These are phyloP conservation scores for Paxillus rubicundulus DNA, from an alignment of 768 basidiomycete species.

Conservation along the genomic window DNA sequence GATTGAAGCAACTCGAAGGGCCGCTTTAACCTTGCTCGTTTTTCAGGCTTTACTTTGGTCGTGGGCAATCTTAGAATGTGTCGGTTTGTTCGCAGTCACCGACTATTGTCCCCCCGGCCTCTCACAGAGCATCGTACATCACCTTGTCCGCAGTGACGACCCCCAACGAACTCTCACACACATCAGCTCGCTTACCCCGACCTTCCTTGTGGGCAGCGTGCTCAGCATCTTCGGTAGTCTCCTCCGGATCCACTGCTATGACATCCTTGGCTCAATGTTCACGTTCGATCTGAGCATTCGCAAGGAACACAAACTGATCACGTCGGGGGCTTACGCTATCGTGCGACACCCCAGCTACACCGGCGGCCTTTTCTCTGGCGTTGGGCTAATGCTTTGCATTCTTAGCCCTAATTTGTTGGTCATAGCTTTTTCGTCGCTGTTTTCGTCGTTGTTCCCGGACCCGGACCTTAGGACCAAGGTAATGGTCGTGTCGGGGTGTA, in stretches of 20 bases:
- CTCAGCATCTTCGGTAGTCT: slow-evolving; percentile 4
- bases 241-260: slow-evolving; percentile 8
- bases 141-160: not conserved
- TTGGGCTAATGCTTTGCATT: slow-evolving; percentile 6
- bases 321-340: slow-evolving; percentile 24
- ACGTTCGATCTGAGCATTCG: slow-evolving; percentile 20
- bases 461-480: not conserved
- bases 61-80: not conserved
- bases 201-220: not conserved
- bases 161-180: slow-evolving; percentile 11
- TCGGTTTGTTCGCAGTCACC: not conserved
- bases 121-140: not conserved
- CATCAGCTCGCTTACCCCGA: slow-evolving; percentile 9
- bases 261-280: slow-evolving; percentile 18
- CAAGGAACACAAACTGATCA: slow-evolving; percentile 23
- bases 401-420: slow-evolving; percentile 7
- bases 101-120: not conserved
- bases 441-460: not conserved
- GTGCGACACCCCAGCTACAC: slow-evolving; percentile 32
- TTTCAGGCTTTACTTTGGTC: not conserved
- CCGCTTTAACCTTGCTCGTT: no score
- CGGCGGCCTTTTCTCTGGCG: not conserved
- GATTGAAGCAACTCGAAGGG: no score
- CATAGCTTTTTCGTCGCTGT: slow-evolving; percentile 2
- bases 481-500: not conserved